A percentile compares a stretch with the other conserved stretches of the same genome.
Conservation (phyloP, 2,329 filamentous ascomycete genomes). For the Hansfordia pulvinata region DNA sequence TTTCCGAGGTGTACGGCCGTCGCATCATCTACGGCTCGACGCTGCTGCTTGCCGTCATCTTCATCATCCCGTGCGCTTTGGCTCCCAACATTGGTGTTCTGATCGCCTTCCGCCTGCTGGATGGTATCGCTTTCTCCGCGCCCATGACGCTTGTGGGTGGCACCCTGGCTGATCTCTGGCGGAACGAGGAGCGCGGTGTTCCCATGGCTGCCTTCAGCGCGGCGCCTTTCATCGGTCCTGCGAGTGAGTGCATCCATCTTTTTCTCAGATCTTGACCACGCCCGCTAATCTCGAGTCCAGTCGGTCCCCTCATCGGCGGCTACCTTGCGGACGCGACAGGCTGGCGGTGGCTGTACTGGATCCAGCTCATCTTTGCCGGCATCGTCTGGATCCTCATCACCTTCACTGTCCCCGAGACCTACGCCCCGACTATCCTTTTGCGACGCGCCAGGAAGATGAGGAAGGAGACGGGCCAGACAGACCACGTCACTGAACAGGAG, state of each 20-base stretch:
- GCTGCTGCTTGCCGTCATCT: constrained; percentile 57
- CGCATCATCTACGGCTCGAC: constrained; percentile 58
- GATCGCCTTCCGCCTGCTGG: constrained; percentile 62
- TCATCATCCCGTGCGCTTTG: constrained; percentile 69
- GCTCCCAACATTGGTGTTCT: constrained; percentile 64
- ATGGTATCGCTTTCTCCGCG: constrained; percentile 73
- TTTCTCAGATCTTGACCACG: constrained; percentile 4
- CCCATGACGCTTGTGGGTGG: constrained; percentile 81
- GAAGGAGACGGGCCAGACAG: constrained; percentile 49
- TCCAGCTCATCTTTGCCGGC: constrained; percentile 64
- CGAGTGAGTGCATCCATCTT: constrained; percentile 26
- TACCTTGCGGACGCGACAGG: constrained; percentile 56
- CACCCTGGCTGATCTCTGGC: constrained; percentile 74
- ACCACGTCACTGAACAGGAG: constrained; percentile 68
- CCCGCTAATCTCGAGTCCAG: constrained; percentile 10
- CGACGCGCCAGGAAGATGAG: constrained; percentile 59
- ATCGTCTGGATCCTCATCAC: constrained; percentile 63
- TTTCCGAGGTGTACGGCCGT: constrained; percentile 64
- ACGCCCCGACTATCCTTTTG: constrained; percentile 65
- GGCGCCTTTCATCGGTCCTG: constrained; percentile 71
- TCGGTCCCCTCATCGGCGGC: constrained; percentile 64
- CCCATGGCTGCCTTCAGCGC: constrained; percentile 80
- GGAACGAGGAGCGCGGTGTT: constrained; percentile 68
- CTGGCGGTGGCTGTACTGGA: constrained; percentile 82
- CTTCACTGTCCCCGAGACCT: constrained; percentile 85